Evolutionary conservation across 352 stramenopile genomes (phyloP).

Genomic region (Globisporangium mamillatum): DNA sequence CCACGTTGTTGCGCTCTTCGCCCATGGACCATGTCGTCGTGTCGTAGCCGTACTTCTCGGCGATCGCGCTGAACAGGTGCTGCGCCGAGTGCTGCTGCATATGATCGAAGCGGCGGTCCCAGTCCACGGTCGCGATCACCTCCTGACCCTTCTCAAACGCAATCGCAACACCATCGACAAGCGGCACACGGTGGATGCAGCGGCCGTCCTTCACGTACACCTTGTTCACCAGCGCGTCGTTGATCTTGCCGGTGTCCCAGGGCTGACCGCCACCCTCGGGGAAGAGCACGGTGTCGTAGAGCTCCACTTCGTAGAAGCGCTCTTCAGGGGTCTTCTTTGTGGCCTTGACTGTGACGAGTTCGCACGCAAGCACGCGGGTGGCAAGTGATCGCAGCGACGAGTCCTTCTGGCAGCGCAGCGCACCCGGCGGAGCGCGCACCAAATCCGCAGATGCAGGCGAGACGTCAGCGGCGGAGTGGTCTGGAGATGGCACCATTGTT

Average conservation of each 20-base stretch:
- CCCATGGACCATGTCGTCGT: slow-evolving; percentile 60
- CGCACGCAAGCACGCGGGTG: neutral
- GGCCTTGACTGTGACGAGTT: neutral
- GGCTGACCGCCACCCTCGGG: slow-evolving; percentile 86
- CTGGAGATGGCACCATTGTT: neutral
- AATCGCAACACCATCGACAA: slow-evolving; percentile 18
- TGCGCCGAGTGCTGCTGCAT: slow-evolving; percentile 91
- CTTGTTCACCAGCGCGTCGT: slow-evolving; percentile 43
- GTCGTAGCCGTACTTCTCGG: slow-evolving; percentile 64
- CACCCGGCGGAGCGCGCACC: neutral
- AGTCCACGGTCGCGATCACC: slow-evolving; percentile 65
- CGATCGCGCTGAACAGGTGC: slow-evolving; percentile 85
- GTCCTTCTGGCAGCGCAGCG: neutral
- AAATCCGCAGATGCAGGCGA: neutral
- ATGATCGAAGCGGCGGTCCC: slow-evolving; percentile 78
- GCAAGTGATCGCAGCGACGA: neutral
- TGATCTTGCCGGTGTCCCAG: slow-evolving; percentile 70
- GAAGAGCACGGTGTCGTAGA: slow-evolving; percentile 82
- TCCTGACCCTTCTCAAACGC: slow-evolving; percentile 42
- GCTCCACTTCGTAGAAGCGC: slow-evolving; percentile 33
- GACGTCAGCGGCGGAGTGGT: neutral
- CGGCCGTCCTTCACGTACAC: slow-evolving; percentile 66
- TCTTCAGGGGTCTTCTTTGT: neutral
- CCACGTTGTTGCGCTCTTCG: slow-evolving; percentile 73
- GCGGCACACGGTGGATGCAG: slow-evolving; percentile 55